Conservation (phyloP, 371 early-diverging fungal species). For the Mucor plumbeus region DNA sequence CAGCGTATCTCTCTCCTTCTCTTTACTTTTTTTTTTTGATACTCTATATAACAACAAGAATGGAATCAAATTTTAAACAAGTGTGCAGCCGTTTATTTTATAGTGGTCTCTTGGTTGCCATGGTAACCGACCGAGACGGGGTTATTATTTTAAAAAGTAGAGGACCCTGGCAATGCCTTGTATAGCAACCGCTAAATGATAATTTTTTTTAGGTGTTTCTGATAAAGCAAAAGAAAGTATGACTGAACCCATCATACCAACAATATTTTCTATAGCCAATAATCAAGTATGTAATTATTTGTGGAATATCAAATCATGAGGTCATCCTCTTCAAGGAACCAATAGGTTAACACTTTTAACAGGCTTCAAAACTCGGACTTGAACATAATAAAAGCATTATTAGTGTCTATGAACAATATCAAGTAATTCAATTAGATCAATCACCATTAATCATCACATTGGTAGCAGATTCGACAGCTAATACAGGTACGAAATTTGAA, state of each 20-base stretch:
- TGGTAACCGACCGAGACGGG: slow-evolving; percentile 69
- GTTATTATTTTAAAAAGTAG: slow-evolving; percentile 63
- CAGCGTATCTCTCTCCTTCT: background rate
- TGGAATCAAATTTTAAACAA: slow-evolving; percentile 35
- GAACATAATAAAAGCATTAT: slow-evolving; percentile 65
- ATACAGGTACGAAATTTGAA: slow-evolving; percentile 53
- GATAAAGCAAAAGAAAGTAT: slow-evolving; percentile 38
- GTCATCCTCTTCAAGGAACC: slow-evolving; percentile 13
- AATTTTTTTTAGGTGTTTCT: slow-evolving; percentile 30
- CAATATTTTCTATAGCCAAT: slow-evolving; percentile 49
- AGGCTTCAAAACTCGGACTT: slow-evolving; percentile 72
- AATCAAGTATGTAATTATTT: slow-evolving; percentile 40
- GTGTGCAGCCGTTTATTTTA: slow-evolving; percentile 37
- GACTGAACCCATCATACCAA: slow-evolving; percentile 39
- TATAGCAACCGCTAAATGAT: slow-evolving; percentile 2
- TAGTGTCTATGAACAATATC: slow-evolving; percentile 61
- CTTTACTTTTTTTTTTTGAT: background rate
- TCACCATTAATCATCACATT: slow-evolving; percentile 63
- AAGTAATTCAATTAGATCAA: slow-evolving; percentile 66
- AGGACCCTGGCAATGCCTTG: background rate
- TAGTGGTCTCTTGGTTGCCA: slow-evolving; percentile 60
- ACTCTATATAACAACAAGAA: background rate
- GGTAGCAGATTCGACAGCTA: slow-evolving; percentile 58
- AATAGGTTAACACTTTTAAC: slow-evolving; percentile 10
- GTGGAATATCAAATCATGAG: slow-evolving; percentile 3